These are phyloP conservation scores for Tricholoma hemisulphureum DNA, from an alignment of 768 basidiomycete genomes.

Conservation along the genomic window DNA sequence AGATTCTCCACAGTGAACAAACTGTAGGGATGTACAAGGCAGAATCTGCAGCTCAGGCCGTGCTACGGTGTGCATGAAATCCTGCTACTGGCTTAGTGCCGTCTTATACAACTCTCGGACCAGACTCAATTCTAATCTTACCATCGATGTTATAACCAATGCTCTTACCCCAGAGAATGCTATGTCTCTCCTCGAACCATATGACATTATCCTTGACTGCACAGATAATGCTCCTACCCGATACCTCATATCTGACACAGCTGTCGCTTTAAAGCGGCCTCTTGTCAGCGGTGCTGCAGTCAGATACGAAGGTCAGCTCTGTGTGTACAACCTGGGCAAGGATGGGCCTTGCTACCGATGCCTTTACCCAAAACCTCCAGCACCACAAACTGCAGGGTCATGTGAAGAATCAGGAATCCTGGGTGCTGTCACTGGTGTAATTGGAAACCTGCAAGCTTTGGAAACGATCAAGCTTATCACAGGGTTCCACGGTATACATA, in stretches of 20 bases:
- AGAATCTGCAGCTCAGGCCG: slow-evolving; percentile 70
- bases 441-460: slow-evolving; percentile 86
- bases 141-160: slow-evolving; percentile 50
- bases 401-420: slow-evolving; percentile 91
- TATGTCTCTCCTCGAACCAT: slow-evolving; percentile 52
- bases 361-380: slow-evolving; percentile 81
- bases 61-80: slow-evolving; percentile 51
- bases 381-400: slow-evolving; percentile 58
- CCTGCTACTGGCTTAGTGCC: neutral
- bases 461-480: slow-evolving; percentile 81
- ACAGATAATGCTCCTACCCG: slow-evolving; percentile 92
- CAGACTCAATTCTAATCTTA: slow-evolving; percentile 76
- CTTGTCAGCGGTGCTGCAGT: slow-evolving; percentile 94
- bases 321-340: slow-evolving; percentile 65
- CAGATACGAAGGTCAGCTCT: slow-evolving; percentile 78
- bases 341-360: slow-evolving; percentile 92
- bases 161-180: slow-evolving; percentile 67
- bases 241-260: slow-evolving; percentile 87
- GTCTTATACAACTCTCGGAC: neutral
- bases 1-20: slow-evolving; percentile 81
- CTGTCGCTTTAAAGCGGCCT: slow-evolving; percentile 71
- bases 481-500: slow-evolving; percentile 57
- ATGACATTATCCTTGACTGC: slow-evolving; percentile 86
- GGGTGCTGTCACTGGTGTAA: slow-evolving; percentile 85
- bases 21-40: slow-evolving; percentile 80